A percentile compares a stretch with the other conserved stretches of the same genome.
Evolutionary conservation across 306 rosid genomes (phyloP).

Genomic region (Pachyrhizus erosus): DNA sequence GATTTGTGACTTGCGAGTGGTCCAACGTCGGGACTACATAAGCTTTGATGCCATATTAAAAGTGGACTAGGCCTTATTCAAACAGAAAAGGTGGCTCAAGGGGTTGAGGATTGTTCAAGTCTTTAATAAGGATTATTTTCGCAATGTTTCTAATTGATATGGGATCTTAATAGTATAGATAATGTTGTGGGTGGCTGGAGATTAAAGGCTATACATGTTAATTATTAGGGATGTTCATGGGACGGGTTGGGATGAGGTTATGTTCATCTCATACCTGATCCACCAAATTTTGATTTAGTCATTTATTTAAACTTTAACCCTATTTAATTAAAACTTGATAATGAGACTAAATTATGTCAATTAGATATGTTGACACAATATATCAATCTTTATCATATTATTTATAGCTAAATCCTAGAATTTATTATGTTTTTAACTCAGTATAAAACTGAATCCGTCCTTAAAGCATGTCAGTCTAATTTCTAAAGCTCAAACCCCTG

Average conservation of each 20-base stretch:
- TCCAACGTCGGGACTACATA: neutral
- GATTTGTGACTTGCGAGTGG: neutral
- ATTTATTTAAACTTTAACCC: neutral
- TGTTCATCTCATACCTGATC: neutral
- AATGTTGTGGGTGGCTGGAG: constrained; percentile 21
- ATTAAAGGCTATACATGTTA: neutral
- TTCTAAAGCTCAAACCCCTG: neutral
- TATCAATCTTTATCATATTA: neutral
- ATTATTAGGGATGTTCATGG: neutral
- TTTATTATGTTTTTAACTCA: neutral
- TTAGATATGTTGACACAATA: neutral
- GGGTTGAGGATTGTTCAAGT: neutral
- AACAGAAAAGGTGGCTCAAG: neutral
- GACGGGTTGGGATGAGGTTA: no score
- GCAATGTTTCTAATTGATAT: neutral
- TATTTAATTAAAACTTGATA: no score
- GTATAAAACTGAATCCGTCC: neutral
- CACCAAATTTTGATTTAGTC: neutral
- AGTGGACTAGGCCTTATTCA: neutral
- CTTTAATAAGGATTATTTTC: neutral
- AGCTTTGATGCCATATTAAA: neutral
- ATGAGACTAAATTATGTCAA: neutral
- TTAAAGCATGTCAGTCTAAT: neutral
- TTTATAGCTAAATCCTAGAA: neutral
- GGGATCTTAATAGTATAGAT: neutral